These are phyloP conservation scores for Phytopythium oedochilum DNA, from an alignment of 352 stramenopile species.

Conservation along the genomic window DNA sequence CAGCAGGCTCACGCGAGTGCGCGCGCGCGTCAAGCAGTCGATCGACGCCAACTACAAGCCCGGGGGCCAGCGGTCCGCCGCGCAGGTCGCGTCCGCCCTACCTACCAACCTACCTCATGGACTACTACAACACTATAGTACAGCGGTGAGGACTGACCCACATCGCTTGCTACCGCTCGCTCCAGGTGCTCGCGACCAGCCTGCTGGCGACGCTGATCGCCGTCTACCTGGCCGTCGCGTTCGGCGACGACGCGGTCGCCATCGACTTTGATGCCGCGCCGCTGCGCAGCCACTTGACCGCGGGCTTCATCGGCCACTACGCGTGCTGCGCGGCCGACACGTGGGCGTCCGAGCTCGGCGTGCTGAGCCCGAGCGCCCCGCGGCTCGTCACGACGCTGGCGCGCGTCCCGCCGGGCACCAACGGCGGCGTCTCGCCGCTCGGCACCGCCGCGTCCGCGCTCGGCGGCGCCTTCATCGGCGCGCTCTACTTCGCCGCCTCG, in stretches of 20 bases:
- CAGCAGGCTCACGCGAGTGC: constrained; percentile 82
- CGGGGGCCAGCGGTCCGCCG: constrained; percentile 69
- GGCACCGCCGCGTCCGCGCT: constrained; percentile 77
- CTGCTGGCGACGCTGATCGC: constrained; percentile 62
- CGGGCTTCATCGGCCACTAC: constrained; percentile 91
- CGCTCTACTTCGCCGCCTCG: constrained; percentile 52
- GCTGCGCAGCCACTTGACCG: constrained; percentile 40
- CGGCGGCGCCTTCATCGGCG: constrained; percentile 87
- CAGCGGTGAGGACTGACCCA: too few species aligned
- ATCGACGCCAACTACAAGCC: constrained; percentile 74
- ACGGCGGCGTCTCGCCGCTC: constrained; percentile 89
- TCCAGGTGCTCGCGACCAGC: constrained; percentile 78
- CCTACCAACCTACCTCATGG: not conserved
- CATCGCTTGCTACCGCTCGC: too few species aligned
- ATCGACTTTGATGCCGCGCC: constrained; percentile 36
- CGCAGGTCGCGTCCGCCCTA: constrained; percentile 18
- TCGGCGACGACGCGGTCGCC: constrained; percentile 31
- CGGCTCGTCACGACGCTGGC: constrained; percentile 82
- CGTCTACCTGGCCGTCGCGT: constrained; percentile 33
- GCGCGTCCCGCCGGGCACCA: constrained; percentile 89
- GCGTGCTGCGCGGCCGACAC: constrained; percentile 92
- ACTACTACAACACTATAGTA: too few species aligned
- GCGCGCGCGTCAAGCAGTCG: constrained; percentile 45
- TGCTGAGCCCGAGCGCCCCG: constrained; percentile 74
- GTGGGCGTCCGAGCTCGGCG: constrained; percentile 93